Percentiles rank a stretch among this genome's conserved stretches.
phyloP scores from a whole-genome alignment of 768 basidiomycete species.

The Serendipita sp. region DNA sequence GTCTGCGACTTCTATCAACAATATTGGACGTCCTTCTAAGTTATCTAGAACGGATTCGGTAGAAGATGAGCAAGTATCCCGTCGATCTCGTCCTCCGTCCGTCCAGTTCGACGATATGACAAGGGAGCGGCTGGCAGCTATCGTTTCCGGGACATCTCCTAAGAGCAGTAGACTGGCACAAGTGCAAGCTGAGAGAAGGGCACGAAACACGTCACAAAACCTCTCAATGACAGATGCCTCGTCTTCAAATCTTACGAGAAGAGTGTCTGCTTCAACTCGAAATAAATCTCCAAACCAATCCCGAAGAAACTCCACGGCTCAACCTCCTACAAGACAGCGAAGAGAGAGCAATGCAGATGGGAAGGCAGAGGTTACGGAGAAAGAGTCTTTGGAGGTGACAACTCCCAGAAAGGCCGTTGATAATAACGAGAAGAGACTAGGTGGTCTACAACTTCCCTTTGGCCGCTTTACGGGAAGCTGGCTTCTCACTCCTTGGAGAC shows the following conservation, averaged over 20 bases:
- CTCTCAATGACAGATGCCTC: neutral
- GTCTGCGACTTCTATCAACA: neutral
- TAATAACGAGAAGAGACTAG: neutral
- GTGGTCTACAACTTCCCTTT: neutral
- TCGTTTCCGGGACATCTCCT: neutral
- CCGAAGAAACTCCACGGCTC: neutral
- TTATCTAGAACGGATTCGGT: neutral
- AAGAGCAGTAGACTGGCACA: neutral
- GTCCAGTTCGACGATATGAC: neutral
- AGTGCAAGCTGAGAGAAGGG: neutral
- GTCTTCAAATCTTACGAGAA: neutral
- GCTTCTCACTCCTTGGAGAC: conserved; percentile 4
- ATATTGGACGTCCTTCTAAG: neutral
- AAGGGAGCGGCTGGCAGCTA: neutral
- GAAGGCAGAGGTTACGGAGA: neutral
- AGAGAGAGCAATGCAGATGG: neutral
- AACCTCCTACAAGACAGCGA: neutral
- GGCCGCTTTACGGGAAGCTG: neutral
- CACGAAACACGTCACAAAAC: conserved; percentile 1
- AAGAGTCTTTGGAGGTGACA: neutral
- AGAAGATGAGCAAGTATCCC: neutral
- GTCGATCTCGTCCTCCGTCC: neutral
- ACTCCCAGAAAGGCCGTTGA: neutral
- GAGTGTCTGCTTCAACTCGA: neutral
- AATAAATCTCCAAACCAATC: neutral